These are phyloP conservation scores for Camelina hispida DNA, from an alignment of 345 rosid species.

Conservation along the genomic window DNA sequence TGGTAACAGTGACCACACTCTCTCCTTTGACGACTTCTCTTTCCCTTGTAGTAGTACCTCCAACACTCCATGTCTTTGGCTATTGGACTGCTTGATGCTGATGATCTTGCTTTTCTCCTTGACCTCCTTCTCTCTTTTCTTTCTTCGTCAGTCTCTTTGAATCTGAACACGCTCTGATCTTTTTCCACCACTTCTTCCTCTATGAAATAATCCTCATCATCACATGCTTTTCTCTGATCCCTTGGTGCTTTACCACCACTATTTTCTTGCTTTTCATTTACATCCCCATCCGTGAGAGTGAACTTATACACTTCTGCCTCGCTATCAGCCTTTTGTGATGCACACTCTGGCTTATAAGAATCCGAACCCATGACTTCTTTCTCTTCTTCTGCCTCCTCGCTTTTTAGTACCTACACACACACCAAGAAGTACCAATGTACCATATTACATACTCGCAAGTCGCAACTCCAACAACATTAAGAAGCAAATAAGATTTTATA, in stretches of 20 bases:
- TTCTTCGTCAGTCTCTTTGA: slow-evolving; percentile 20
- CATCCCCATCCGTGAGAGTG: not conserved
- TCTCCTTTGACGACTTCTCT: slow-evolving; percentile 23
- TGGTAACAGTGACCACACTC: slow-evolving; percentile 23
- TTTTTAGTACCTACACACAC: slow-evolving; percentile 17
- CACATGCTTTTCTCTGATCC: not conserved
- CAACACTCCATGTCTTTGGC: slow-evolving; percentile 22
- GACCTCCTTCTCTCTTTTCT: slow-evolving; percentile 23
- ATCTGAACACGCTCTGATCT: slow-evolving; percentile 32
- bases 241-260: slow-evolving; percentile 2
- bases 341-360: not conserved
- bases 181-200: slow-evolving; percentile 9
- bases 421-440: not conserved
- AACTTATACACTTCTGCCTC: slow-evolving; percentile 34
- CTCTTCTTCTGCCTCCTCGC: not conserved
- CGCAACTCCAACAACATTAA: not conserved
- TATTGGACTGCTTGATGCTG: slow-evolving; percentile 18
- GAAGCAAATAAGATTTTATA: not conserved
- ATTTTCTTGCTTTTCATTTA: slow-evolving; percentile 16
- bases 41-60: slow-evolving; percentile 30
- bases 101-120: slow-evolving; percentile 29
- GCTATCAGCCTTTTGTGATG: not conserved
- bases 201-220: slow-evolving; percentile 20
- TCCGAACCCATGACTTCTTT: not conserved
- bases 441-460: slow-evolving; percentile 1